Base-by-base conservation (phyloP, 176 grass and related monocot genomes). In the Urochloa ruziziensis region DNA sequence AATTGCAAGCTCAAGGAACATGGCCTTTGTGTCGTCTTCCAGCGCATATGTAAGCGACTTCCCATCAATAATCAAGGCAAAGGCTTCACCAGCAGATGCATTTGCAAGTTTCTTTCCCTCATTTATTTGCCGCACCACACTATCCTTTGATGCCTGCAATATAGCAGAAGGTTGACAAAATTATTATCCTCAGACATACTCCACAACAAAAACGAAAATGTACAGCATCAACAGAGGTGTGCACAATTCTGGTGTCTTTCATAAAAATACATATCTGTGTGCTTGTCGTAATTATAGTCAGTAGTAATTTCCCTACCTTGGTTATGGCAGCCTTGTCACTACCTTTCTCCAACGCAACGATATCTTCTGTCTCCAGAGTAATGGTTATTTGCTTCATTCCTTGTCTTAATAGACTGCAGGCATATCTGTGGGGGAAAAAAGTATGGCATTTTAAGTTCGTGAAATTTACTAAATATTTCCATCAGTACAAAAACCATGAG, bases 351-450 rank as follows among this genome's bases (percentile, higher is more conserved):
- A 91, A 58, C 10, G 69, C 82, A 40, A 79, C 68, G 82, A 95
- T 93, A 51, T 93, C 85, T 64, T 84, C 53, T 85, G 82, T 58
- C 37, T 98, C 96, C 67, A 98, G 78, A 63, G 86, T 93, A 82
- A 98, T 95, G n/a, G 76, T 69, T 85, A 98, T 98, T 83, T 98
- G 92, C 62, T 80, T 93, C 93, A 98, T 98, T 80, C 86, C 96
- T 90, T 98, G 90, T 68, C 96, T 91, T 23, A 98, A 72, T 46
- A 98, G 78, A 90, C 92, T 94, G 84, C 96, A 98, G 5, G 96
- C 93, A 64, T 90, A 97, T 84, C 94, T 97, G 87, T 67, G 36
- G 21, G 33, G 73, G n/a, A n/a, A 87, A 79, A 1, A 40, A 86
- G 21, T 6, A 54, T 83, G 23, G 18, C 6, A 66, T 67, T 58